These are phyloP conservation scores for Takashimella tepidaria DNA, from an alignment of 1,284 basidiomycete species.

Conservation along the genomic window DNA sequence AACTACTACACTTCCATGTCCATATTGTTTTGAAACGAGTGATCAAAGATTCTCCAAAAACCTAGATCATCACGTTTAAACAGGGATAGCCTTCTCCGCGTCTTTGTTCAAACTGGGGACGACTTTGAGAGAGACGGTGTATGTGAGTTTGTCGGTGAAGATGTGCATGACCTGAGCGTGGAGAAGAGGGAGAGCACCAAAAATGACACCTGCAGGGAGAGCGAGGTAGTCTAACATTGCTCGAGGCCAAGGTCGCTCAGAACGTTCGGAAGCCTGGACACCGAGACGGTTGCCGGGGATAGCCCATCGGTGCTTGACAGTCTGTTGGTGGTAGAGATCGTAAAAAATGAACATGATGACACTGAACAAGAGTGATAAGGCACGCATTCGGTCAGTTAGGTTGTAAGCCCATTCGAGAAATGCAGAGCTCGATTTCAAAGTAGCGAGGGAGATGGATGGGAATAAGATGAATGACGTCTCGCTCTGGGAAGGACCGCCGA, in stretches of 20 bases:
- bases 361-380: conserved; percentile 19
- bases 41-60: too few species aligned
- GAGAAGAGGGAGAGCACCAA: conserved; percentile 33
- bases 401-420: conserved; percentile 25
- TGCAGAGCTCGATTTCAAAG: conserved; percentile 26
- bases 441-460: conserved; percentile 14
- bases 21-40: too few species aligned
- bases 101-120: conserved; percentile 11
- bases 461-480: neutral
- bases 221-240: conserved; percentile 22
- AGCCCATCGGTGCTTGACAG: conserved; percentile 27
- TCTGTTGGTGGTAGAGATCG: conserved; percentile 35
- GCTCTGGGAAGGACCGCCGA: neutral
- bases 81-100: conserved; percentile 10
- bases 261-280: conserved; percentile 16
- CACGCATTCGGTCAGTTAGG: conserved; percentile 19
- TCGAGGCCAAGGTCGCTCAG: conserved; percentile 19
- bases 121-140: conserved; percentile 31
- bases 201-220: conserved; percentile 33
- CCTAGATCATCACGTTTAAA: neutral
- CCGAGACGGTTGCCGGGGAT: conserved; percentile 15
- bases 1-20: neutral
- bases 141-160: conserved; percentile 34
- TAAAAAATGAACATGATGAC: conserved; percentile 29
- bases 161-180: conserved; percentile 38